Percentiles rank a stretch among this genome's conserved stretches.
Conservation (phyloP, 2,329 filamentous ascomycete genomes). For the Aspergillus tanneri region DNA sequence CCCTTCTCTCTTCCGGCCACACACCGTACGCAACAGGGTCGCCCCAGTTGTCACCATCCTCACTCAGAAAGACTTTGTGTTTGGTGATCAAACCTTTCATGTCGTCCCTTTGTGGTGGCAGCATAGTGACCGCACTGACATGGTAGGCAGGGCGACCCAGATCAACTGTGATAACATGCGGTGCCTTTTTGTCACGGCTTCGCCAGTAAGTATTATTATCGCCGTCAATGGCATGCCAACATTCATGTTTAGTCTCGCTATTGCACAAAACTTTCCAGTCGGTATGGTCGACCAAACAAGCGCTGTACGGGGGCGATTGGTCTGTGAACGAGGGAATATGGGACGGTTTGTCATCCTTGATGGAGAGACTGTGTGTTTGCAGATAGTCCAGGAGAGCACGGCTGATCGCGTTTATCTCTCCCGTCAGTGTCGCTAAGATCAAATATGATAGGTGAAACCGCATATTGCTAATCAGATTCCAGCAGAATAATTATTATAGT, state of each 20-base stretch:
- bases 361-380: no score
- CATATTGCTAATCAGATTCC: no score
- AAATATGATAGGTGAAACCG: no score
- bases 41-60: slow-evolving; percentile 8
- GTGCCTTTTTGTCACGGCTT: background rate
- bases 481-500: no score
- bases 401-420: no score
- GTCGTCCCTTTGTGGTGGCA: slow-evolving; percentile 7
- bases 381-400: no score
- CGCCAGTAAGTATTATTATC: slow-evolving; percentile 14
- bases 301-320: slow-evolving; percentile 16
- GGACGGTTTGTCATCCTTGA: no score
- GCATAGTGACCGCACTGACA: slow-evolving; percentile 16
- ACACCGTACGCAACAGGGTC: slow-evolving; percentile 16
- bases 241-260: slow-evolving; percentile 7
- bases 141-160: slow-evolving; percentile 11
- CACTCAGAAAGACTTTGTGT: slow-evolving; percentile 6
- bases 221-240: slow-evolving; percentile 15
- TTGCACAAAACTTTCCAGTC: slow-evolving; percentile 18
- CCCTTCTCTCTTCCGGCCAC: slow-evolving; percentile 15
- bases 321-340: no score
- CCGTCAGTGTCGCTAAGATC: no score
- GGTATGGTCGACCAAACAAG: slow-evolving; percentile 9
- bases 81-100: slow-evolving; percentile 13
- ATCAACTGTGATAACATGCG: slow-evolving; percentile 11